Conservation (phyloP, 2,329 filamentous ascomycete genomes). For the Colletotrichum trifolii region DNA sequence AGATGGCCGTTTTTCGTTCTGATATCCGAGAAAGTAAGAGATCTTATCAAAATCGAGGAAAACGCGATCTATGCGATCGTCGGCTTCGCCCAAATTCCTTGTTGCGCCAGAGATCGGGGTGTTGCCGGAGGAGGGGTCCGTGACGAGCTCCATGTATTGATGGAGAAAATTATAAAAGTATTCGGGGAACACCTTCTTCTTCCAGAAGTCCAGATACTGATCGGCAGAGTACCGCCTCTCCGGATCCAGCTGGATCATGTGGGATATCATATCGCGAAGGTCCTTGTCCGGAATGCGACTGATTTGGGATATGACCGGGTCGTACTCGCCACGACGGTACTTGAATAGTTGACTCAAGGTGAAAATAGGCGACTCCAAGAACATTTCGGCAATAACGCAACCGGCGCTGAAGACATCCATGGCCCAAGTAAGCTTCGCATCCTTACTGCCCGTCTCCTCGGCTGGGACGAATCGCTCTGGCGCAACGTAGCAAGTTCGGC, state of each 20-base stretch:
- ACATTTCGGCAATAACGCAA: slow-evolving; percentile 96
- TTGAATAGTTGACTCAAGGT: slow-evolving; percentile 96
- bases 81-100: slow-evolving; percentile 84
- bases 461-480: slow-evolving; percentile 89
- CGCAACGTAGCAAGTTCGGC: slow-evolving; percentile 93
- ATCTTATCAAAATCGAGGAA: slow-evolving; percentile 98
- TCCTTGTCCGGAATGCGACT: slow-evolving; percentile 89
- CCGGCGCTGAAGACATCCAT: slow-evolving; percentile 99
- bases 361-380: slow-evolving; percentile 96
- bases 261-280: slow-evolving; percentile 86
- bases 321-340: slow-evolving; percentile 92
- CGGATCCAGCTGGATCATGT: slow-evolving; percentile 96
- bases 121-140: slow-evolving; percentile 86
- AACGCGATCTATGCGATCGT: slow-evolving; percentile 93
- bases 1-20: slow-evolving; percentile 42
- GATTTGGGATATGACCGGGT: slow-evolving; percentile 83
- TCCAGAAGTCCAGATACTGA: slow-evolving; percentile 91
- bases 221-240: slow-evolving; percentile 93
- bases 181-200: slow-evolving; percentile 89
- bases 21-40: slow-evolving; percentile 87
- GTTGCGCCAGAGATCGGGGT: slow-evolving; percentile 74
- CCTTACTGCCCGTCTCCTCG: slow-evolving; percentile 71
- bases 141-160: slow-evolving; percentile 96
- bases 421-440: slow-evolving; percentile 79
- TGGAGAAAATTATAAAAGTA: slow-evolving; percentile 99